Evolutionary conservation across 805 yeast species (phyloP), one percentile per base, ranked within the genome.

Genomic region (Saccharomycopsis oosterbeekiorum): DNA sequence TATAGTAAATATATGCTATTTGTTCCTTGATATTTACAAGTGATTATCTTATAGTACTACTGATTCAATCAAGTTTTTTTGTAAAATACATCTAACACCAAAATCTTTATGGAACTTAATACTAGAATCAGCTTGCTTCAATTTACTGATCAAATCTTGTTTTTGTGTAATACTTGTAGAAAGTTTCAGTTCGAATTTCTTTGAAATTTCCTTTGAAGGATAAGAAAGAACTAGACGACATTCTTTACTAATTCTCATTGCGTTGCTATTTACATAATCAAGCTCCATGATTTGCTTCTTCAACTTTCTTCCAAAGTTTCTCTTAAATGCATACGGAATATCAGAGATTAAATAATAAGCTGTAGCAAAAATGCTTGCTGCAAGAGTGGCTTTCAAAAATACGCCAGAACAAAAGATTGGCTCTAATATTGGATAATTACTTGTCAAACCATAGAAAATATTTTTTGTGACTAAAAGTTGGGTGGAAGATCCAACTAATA

Each of bases 251-350:
- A 94, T 81, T 63, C 99, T 79, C 56, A 79, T 80, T 0, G 97
- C 84, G 70, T 92, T 93, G 55, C 77, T 68, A 67, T 88, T 94
- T 12, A 88, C 84, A 68, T 91, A 94, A 63, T 92, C 97, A 66
- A 84, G 73, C 15, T 80, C 81, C 51, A 77, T 77, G 40, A 94
- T 76, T 68, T 86, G 87, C 6, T 69, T 69, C 65, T 80, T 81
- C 66, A 93, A 81, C 71, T 88, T 89, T 56, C 79, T 77, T 0
- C 94, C 90, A 62, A 90, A 80, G 62, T 91, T 91, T 66, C 90
- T 78, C 19, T 97, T 96, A 67, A 89, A 83, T 0, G 97, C 96
- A 67, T 86, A 82, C 1, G 97, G 97, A 14, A 96, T 83, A 71
- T 94, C 98, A 62, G 79, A 77, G 19, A 90, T 75, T 61, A 91